phyloP scores from a whole-genome alignment of 805 yeast species.

The Zygotorulaspora sp. region DNA sequence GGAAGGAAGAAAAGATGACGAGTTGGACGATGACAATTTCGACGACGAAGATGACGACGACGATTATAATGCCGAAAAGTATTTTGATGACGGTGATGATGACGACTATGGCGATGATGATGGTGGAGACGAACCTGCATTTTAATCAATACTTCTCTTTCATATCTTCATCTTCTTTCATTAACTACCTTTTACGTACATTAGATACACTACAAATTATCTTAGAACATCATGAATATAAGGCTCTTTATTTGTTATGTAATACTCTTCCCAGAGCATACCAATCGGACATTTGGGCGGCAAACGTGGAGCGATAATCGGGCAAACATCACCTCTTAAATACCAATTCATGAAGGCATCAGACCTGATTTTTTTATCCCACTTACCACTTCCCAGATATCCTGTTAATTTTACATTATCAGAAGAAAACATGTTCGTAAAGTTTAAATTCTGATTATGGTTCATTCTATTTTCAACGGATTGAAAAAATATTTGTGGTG shows the following conservation, averaged over 20 bases:
- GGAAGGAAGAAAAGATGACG: constrained; percentile 26
- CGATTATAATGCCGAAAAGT: constrained; percentile 59
- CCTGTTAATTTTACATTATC: constrained; percentile 17
- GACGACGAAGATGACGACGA: constrained; percentile 58
- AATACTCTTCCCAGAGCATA: constrained; percentile 26
- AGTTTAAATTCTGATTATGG: constrained; percentile 11
- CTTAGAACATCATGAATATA: constrained; percentile 10
- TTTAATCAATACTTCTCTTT: constrained; percentile 31
- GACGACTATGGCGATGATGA: constrained; percentile 46
- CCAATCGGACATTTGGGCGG: constrained; percentile 26
- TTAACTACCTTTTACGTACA: neutral
- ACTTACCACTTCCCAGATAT: constrained; percentile 21
- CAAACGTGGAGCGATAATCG: constrained; percentile 15
- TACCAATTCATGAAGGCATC: constrained; percentile 13
- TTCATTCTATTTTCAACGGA: constrained; percentile 5
- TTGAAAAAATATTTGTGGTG: constrained; percentile 12
- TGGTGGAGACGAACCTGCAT: constrained; percentile 59
- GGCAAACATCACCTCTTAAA: constrained; percentile 10
- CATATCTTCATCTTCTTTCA: neutral
- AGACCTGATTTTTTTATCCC: constrained; percentile 10
- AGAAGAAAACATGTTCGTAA: constrained; percentile 9
- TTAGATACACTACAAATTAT: neutral
- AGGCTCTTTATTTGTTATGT: constrained; percentile 12
- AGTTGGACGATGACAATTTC: constrained; percentile 48
- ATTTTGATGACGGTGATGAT: constrained; percentile 58